Conservation (phyloP, 2,329 filamentous ascomycete genomes). For the Trichoderma guizhouense region DNA sequence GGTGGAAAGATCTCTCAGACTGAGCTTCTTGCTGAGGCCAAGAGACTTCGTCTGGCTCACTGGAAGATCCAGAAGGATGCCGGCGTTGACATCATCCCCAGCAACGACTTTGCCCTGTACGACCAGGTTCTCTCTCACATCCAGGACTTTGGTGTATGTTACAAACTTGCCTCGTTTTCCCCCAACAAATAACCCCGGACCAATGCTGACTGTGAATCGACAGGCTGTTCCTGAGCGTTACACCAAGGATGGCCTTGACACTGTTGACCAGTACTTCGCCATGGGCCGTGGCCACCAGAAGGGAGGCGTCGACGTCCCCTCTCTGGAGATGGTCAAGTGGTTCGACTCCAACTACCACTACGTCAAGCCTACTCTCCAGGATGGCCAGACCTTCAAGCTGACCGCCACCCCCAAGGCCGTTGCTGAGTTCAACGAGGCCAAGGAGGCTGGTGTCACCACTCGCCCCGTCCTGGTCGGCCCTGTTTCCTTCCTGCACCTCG, state of each 20-base stretch:
- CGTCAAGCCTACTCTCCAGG: conserved; percentile 97
- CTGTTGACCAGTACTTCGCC: conserved; percentile 96
- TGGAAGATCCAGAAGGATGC: conserved; percentile 99
- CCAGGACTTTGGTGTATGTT: conserved; percentile 88
- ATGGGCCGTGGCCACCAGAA: conserved; percentile 99
- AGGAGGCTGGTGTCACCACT: conserved; percentile 90
- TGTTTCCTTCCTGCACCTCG: conserved; percentile 95
- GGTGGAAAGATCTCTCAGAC: conserved; percentile 88
- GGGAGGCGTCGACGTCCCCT: conserved; percentile 86
- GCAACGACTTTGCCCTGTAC: conserved; percentile 99
- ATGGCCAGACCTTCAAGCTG: conserved; percentile 95
- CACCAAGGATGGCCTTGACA: conserved; percentile 80
- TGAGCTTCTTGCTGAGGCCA: conserved; percentile 89
- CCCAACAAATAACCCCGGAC: not conserved
- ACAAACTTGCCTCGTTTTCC: not conserved
- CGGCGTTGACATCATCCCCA: conserved; percentile 94
- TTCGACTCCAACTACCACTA: conserved; percentile 99
- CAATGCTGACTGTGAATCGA: conserved; percentile 14
- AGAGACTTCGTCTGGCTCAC: conserved; percentile 93
- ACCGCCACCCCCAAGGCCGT: conserved; percentile 87
- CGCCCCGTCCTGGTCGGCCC: conserved; percentile 93
- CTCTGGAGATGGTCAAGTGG: conserved; percentile 99
- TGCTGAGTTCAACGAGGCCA: conserved; percentile 90
- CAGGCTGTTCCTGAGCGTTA: conserved; percentile 91
- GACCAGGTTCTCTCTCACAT: conserved; percentile 98